Evolutionary conservation across 306 rosid species (phyloP).

Genomic region (Abrus pulchellus): DNA sequence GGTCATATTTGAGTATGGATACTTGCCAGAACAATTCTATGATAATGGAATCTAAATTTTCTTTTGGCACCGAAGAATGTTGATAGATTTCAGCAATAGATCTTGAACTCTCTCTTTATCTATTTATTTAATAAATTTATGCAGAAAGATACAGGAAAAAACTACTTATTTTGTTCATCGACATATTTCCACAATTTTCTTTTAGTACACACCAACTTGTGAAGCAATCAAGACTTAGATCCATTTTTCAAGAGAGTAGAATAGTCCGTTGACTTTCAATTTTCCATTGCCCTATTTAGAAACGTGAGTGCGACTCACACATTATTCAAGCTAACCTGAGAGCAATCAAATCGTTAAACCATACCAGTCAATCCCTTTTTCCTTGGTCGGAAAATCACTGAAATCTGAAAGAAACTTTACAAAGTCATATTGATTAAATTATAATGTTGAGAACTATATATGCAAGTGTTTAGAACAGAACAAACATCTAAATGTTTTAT

Average conservation of each 20-base stretch:
- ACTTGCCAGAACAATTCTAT: neutral
- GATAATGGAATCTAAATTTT: no score
- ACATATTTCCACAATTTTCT: neutral
- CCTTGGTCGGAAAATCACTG: neutral
- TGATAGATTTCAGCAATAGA: neutral
- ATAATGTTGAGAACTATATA: neutral
- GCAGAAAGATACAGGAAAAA: neutral
- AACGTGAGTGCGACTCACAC: neutral
- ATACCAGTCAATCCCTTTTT: conserved; percentile 9
- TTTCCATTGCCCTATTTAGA: neutral
- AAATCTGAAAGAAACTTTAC: neutral
- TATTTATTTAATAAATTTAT: neutral
- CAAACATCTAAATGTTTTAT: neutral
- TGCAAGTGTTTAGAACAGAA: neutral
- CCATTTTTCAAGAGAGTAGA: neutral
- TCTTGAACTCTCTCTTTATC: neutral
- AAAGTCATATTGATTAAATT: neutral
- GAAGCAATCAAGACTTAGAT: neutral
- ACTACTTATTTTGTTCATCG: neutral
- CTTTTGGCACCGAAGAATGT: neutral
- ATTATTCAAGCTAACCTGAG: neutral
- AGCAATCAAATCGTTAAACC: neutral
- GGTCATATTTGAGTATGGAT: neutral
- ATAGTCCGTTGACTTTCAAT: neutral
- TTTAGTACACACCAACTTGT: neutral